Conservation (phyloP, 148 eudicot species). For the Simmondsia chinensis region DNA sequence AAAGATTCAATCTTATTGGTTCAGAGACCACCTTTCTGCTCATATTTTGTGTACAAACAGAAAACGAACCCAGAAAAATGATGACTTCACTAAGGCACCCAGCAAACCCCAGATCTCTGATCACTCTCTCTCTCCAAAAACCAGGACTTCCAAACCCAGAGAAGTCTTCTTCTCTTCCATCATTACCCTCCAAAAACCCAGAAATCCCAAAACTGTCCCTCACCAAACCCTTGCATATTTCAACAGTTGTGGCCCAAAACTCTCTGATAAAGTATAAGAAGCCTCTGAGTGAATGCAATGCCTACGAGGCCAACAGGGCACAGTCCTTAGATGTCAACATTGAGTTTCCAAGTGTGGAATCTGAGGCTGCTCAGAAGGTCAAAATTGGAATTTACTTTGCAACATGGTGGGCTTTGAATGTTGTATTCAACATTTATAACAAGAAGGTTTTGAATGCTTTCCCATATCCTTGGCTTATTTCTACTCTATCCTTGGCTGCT, state of each 20-base stretch:
- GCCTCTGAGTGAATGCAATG: conserved; percentile 23
- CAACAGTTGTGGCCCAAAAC: not conserved
- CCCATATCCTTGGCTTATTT: conserved; percentile 67
- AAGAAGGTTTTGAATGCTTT: conserved; percentile 74
- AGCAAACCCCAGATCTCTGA: conserved; percentile 14
- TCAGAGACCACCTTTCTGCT: too few relatives aligned
- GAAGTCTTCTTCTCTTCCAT: not conserved
- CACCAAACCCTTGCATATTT: conserved; percentile 27
- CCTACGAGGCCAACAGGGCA: conserved; percentile 36
- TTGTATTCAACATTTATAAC: conserved; percentile 59
- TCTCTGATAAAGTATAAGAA: conserved; percentile 18
- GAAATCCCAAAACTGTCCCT: conserved; percentile 13
- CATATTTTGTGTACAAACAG: not conserved
- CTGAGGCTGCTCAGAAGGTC: conserved; percentile 35
- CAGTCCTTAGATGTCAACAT: conserved; percentile 32
- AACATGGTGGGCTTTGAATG: conserved; percentile 71
- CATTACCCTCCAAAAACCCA: conserved; percentile 4
- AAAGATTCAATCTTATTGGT: too few relatives aligned
- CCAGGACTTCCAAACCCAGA: conserved; percentile 12
- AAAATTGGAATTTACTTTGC: conserved; percentile 55
- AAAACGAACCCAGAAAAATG: conserved; percentile 16
- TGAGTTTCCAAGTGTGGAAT: conserved; percentile 20
- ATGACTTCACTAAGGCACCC: conserved; percentile 30
- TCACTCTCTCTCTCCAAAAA: conserved; percentile 18
- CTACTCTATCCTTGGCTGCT: conserved; percentile 65